phyloP scores from a whole-genome alignment of 495 filamentous ascomycete species.

The Aspergillus asperescens region DNA sequence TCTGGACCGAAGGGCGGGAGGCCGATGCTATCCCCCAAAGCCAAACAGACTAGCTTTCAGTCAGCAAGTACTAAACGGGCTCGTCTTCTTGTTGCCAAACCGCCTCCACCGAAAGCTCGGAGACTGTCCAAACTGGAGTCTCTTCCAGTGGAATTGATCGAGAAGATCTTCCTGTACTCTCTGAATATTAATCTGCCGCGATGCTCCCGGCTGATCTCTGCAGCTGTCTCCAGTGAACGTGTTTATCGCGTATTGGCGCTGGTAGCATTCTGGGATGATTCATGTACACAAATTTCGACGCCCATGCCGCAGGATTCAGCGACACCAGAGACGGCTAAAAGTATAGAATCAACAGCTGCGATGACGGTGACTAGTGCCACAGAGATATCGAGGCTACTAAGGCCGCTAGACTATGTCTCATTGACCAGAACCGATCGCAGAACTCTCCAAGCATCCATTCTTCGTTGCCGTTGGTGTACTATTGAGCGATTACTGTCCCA shows the following conservation, averaged over 20 bases:
- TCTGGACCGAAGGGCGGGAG: conserved; percentile 18
- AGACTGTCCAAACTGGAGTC: conserved; percentile 41
- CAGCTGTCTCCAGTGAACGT: conserved; percentile 38
- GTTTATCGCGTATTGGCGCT: conserved; percentile 38
- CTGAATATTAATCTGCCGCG: conserved; percentile 46
- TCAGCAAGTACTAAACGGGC: conserved; percentile 10
- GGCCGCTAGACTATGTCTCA: conserved; percentile 31
- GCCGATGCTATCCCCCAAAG: conserved; percentile 17
- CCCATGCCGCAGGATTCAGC: neutral
- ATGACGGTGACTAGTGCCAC: neutral
- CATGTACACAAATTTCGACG: no score
- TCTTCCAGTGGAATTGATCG: conserved; percentile 50
- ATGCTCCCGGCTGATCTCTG: conserved; percentile 34
- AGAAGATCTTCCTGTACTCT: conserved; percentile 48
- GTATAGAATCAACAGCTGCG: neutral
- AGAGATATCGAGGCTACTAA: conserved; percentile 25
- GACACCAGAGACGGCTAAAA: neutral
- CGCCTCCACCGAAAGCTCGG: neutral
- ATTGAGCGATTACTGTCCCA: conserved; percentile 25
- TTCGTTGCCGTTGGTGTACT: conserved; percentile 40
- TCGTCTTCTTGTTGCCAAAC: conserved; percentile 10
- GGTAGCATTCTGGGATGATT: conserved; percentile 39
- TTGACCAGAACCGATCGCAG: conserved; percentile 20
- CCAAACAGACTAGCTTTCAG: conserved; percentile 10
- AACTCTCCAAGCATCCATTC: conserved; percentile 28